These are phyloP conservation scores for Scedosporium minutisporum DNA, from an alignment of 2,329 filamentous ascomycete species.

Conservation along the genomic window DNA sequence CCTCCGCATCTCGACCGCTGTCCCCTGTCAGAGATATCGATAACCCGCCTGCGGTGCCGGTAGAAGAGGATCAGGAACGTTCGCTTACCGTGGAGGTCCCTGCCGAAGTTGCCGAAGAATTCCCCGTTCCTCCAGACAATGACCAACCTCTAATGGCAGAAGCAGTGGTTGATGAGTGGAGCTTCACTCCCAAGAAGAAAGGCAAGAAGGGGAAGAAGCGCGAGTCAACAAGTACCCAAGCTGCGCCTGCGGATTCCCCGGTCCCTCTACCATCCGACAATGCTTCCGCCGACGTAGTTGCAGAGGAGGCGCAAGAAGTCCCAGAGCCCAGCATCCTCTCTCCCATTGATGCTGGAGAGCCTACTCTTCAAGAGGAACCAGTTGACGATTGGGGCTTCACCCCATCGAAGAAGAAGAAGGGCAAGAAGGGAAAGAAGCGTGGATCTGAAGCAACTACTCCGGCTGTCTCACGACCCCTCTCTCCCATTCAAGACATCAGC, in stretches of 20 bases:
- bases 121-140: neutral
- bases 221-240: conserved; percentile 11
- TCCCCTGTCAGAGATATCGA: neutral
- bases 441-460: neutral
- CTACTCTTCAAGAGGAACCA: neutral
- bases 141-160: conserved; percentile 12
- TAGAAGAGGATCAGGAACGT: neutral
- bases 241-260: neutral
- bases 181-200: conserved; percentile 31
- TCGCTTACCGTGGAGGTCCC: neutral
- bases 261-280: neutral
- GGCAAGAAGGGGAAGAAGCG: conserved; percentile 30
- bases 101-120: neutral
- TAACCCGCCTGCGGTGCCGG: neutral
- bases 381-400: conserved; percentile 9
- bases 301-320: neutral
- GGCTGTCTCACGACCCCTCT: neutral
- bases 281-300: neutral
- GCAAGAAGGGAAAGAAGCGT: conserved; percentile 26
- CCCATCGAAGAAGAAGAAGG: conserved; percentile 19
- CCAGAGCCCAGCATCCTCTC: too few relatives aligned
- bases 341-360: too few relatives aligned
- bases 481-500: neutral
- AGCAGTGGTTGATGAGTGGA: conserved; percentile 16
- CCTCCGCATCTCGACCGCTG: neutral